Base-by-base conservation (phyloP, 306 rosid species). In the Vigna hirtella region DNA sequence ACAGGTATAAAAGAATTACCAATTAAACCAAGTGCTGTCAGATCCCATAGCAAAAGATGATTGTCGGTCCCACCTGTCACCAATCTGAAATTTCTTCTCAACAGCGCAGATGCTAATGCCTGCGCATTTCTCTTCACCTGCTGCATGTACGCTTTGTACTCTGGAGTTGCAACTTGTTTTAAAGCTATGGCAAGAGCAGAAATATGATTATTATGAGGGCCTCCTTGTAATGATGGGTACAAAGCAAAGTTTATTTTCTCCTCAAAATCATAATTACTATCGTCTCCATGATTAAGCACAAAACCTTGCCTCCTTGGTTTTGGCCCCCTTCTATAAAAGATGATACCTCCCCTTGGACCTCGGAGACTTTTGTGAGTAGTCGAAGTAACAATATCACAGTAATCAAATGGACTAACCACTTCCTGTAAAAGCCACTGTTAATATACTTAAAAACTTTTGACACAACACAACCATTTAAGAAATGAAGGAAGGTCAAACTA, bases 341-440 rank as follows among this genome's bases (percentile, higher is more conserved):
- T 80, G 61, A 94, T 90, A 59, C 98, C 97, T 74, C 97, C 94
- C 86, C 96, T 88, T 63, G 97, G 95, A 77, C 95, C 98, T 51
- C 89, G 83, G 69, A 90, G 96, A 79, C 97, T 89, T 86, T 94
- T 94, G 94, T 94, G 92, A 17, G 95, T 94, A 45, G 97, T 92
- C 70, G 97, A 94, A 28, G 98, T 88, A 32, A 91, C 91, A 63
- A 91, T 74, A 88, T 90, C 92, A 85, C 97, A 89, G 77, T 81
- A 86, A 70, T 91, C 88, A 81, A 94, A 94, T 22, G 94, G 97
- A 80, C 89, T 87, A 7, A 67, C 85, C 34, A 91, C 87, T 86
- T 89, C 94, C 97, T 87, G 88, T 17, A 77, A 77, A 65, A 76
- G 62, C 45, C 77, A 79, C 6, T 9, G 42, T 68, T 32, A 81